phyloP scores from a whole-genome alignment of 331 rosid genomes.

The Quercus phellos region DNA sequence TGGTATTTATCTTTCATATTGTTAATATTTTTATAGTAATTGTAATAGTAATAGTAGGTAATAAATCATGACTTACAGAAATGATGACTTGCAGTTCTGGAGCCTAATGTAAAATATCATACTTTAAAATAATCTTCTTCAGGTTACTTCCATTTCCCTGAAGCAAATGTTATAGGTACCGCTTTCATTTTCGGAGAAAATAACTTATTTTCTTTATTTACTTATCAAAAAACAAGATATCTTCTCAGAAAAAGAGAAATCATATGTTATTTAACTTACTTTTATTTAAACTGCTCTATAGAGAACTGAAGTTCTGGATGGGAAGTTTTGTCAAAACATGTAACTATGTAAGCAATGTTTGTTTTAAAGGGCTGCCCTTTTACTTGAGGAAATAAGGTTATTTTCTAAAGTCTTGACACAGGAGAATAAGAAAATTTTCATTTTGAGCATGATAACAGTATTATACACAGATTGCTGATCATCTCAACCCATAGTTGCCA shows the following conservation, averaged over 20 bases:
- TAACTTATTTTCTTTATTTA: background rate
- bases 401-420: background rate
- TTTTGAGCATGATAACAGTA: background rate
- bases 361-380: background rate
- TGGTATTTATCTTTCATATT: background rate
- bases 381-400: background rate
- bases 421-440: background rate
- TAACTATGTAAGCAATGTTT: background rate
- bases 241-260: background rate
- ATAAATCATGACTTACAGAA: background rate
- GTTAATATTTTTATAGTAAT: background rate
- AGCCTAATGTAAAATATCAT: background rate
- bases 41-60: background rate
- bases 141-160: background rate
- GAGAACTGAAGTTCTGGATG: background rate
- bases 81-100: background rate
- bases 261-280: background rate
- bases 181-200: too few species aligned
- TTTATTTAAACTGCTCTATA: background rate
- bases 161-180: background rate
- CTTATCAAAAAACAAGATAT: background rate
- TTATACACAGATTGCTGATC: background rate
- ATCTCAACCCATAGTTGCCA: background rate
- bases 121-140: background rate
- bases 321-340: background rate